These are phyloP conservation scores for Onygenales sp. DNA, from an alignment of 2,329 filamentous ascomycete genomes.

Conservation along the genomic window DNA sequence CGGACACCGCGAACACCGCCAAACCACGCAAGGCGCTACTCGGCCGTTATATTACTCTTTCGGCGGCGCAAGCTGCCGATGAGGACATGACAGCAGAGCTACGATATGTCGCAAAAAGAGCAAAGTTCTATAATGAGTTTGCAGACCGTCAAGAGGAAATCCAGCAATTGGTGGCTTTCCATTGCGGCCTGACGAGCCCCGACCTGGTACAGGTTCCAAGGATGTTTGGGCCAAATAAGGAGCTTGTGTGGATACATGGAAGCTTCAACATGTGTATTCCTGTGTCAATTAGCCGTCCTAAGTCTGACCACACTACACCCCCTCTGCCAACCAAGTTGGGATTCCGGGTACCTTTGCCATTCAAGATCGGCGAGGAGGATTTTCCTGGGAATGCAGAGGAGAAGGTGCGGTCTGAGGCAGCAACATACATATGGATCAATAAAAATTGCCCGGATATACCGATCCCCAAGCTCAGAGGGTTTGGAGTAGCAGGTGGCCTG, in stretches of 20 bases:
- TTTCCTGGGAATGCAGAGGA: constrained; percentile 15
- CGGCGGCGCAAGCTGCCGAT: constrained; percentile 2
- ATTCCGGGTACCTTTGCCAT: constrained; percentile 9
- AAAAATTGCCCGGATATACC: constrained; percentile 14
- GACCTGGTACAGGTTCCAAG: constrained; percentile 6
- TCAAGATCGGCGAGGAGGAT: constrained; percentile 11
- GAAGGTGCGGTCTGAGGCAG: constrained; percentile 15
- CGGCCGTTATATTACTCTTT: constrained; percentile 7
- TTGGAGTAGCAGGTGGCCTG: constrained; percentile 15
- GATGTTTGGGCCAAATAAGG: neutral
- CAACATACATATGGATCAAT: constrained; percentile 14
- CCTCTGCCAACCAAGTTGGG: constrained; percentile 5
- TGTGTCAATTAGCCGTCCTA: constrained; percentile 4
- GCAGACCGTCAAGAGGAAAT: constrained; percentile 3
- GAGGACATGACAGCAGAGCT: constrained; percentile 9
- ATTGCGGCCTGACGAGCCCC: constrained; percentile 8
- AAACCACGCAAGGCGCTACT: constrained; percentile 3
- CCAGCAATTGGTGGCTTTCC: constrained; percentile 7
- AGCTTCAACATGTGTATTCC: constrained; percentile 12
- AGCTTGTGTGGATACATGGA: constrained; percentile 8
- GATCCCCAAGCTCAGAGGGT: constrained; percentile 12
- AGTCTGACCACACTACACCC: neutral
- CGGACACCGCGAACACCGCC: neutral
- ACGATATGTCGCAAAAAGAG: constrained; percentile 5
- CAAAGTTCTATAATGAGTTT: constrained; percentile 4